phyloP scores from a whole-genome alignment of 176 grass and related monocot genomes.

The Miscanthus lutarioriparius region DNA sequence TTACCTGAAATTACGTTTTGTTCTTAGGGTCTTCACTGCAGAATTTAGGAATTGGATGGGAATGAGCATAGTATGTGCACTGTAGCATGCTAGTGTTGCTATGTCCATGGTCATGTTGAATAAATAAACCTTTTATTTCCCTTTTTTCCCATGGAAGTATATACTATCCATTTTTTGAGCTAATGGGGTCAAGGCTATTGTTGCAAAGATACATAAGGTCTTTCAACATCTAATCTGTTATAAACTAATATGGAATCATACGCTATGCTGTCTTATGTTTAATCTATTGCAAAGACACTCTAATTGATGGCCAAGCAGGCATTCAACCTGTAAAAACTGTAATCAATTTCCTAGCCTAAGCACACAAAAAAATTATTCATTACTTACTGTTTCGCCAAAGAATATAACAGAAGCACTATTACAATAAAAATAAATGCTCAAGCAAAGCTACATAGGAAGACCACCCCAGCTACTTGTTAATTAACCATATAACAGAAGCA shows the following conservation, averaged over 20 bases:
- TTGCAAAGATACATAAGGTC: neutral
- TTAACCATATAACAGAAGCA: too few species aligned
- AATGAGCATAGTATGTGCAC: neutral
- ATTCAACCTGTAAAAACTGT: too few species aligned
- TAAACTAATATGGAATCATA: neutral
- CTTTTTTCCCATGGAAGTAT: neutral
- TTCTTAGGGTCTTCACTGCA: neutral
- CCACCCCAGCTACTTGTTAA: too few species aligned
- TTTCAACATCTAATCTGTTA: neutral
- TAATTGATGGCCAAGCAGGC: too few species aligned
- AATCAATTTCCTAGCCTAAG: too few species aligned
- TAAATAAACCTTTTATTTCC: neutral
- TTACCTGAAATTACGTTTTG: neutral
- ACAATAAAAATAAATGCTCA: too few species aligned
- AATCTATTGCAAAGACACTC: too few species aligned
- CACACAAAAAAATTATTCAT: too few species aligned
- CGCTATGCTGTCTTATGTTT: neutral
- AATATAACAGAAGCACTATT: too few species aligned
- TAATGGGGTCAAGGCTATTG: neutral
- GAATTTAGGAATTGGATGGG: neutral
- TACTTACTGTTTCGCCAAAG: too few species aligned
- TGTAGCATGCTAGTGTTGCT: neutral
- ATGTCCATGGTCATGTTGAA: neutral
- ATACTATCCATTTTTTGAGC: neutral
- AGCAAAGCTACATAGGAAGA: too few species aligned